These are phyloP conservation scores for Hypoxylon sp. DNA, from an alignment of 2,329 filamentous ascomycete species.

Conservation along the genomic window DNA sequence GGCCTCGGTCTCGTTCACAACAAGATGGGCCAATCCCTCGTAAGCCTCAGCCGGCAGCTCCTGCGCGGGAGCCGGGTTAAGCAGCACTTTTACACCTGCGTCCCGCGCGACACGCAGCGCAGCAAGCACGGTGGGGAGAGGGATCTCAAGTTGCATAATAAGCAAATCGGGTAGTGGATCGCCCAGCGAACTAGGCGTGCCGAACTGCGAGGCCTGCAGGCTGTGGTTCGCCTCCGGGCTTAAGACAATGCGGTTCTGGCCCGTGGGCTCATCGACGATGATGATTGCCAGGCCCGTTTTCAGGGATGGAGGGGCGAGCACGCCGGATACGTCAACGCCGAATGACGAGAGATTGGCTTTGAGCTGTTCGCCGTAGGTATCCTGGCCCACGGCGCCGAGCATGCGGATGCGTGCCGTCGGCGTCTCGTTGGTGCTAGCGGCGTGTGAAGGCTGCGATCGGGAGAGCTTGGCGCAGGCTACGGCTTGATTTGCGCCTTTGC, in stretches of 20 bases:
- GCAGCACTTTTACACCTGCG: slow-evolving; percentile 73
- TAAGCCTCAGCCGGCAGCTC: slow-evolving; percentile 77
- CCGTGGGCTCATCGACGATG: slow-evolving; percentile 79
- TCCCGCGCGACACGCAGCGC: slow-evolving; percentile 68
- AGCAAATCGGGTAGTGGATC: slow-evolving; percentile 71
- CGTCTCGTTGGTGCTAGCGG: slow-evolving; percentile 54
- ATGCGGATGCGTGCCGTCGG: slow-evolving; percentile 70
- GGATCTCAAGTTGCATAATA: slow-evolving; percentile 85
- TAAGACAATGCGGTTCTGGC: slow-evolving; percentile 83
- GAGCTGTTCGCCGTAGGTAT: slow-evolving; percentile 75
- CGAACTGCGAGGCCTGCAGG: slow-evolving; percentile 58
- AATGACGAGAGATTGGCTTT: slow-evolving; percentile 70
- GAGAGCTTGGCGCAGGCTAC: slow-evolving; percentile 89
- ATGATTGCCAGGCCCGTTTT: slow-evolving; percentile 82
- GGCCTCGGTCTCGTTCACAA: slow-evolving; percentile 94
- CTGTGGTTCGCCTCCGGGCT: slow-evolving; percentile 79
- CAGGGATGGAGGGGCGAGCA: slow-evolving; percentile 60
- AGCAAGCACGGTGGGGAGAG: slow-evolving; percentile 74
- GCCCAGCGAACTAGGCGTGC: slow-evolving; percentile 49
- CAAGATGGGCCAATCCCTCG: slow-evolving; percentile 78
- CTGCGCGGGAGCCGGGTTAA: slow-evolving; percentile 88
- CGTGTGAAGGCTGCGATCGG: slow-evolving; percentile 62
- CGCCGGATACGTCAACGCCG: slow-evolving; percentile 72
- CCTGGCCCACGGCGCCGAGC: slow-evolving; percentile 80
- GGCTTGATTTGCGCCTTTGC: slow-evolving; percentile 97